Conservation (phyloP, 1,284 basidiomycete species). For the Heterobasidion parviporum region DNA sequence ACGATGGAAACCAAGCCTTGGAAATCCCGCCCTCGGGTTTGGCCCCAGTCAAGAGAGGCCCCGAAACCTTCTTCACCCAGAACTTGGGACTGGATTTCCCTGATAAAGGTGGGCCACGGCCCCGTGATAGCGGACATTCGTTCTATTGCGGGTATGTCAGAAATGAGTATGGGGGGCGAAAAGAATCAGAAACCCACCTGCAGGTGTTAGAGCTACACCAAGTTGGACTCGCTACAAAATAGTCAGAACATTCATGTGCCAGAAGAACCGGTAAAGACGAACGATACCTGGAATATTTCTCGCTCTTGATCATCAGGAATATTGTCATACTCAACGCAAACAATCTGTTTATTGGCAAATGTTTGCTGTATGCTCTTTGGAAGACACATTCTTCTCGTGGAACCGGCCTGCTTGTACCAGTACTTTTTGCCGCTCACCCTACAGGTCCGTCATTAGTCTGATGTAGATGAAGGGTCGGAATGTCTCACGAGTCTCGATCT, state of each 20-base stretch:
- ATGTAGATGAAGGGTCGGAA: neutral
- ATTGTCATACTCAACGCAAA: conserved; percentile 64
- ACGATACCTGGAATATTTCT: conserved; percentile 64
- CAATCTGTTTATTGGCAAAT: conserved; percentile 62
- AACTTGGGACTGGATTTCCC: conserved; percentile 30
- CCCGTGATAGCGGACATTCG: conserved; percentile 39
- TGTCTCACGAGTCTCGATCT: conserved; percentile 53
- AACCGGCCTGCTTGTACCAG: conserved; percentile 37
- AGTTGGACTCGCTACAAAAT: conserved; percentile 33
- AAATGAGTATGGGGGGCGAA: neutral
- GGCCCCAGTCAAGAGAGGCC: conserved; percentile 36
- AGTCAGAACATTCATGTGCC: neutral
- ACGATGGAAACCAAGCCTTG: conserved; percentile 35
- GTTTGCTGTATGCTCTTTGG: conserved; percentile 40
- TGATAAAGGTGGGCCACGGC: conserved; percentile 31
- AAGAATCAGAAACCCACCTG: conserved; percentile 22
- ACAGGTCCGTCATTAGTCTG: neutral
- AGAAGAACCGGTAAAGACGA: neutral
- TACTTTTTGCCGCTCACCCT: conserved; percentile 29
- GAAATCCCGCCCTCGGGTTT: conserved; percentile 38
- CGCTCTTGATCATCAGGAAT: conserved; percentile 53
- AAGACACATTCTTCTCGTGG: conserved; percentile 25
- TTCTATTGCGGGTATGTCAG: conserved; percentile 20
- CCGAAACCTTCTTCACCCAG: conserved; percentile 31
- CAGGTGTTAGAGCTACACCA: conserved; percentile 33